phyloP scores from a whole-genome alignment of 805 yeast genomes.

The Ogataea neopini region DNA sequence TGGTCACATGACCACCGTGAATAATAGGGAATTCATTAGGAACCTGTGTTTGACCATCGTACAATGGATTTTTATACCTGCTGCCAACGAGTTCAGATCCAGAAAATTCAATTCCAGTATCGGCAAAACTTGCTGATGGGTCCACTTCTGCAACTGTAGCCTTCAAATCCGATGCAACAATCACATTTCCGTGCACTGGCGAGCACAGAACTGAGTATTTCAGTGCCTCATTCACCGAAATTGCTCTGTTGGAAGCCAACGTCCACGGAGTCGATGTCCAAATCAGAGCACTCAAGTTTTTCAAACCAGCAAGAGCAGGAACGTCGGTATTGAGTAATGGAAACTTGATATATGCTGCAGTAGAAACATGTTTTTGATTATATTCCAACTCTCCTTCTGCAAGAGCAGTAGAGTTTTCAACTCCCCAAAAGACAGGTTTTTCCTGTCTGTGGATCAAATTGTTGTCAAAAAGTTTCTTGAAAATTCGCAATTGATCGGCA shows the following conservation, averaged over 20 bases:
- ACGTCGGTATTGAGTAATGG: slow-evolving; percentile 42
- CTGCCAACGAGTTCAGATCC: slow-evolving; percentile 46
- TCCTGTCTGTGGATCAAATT: slow-evolving; percentile 79
- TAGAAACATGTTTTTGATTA: slow-evolving; percentile 66
- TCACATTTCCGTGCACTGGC: slow-evolving; percentile 41
- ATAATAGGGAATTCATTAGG: slow-evolving; percentile 54
- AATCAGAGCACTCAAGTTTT: slow-evolving; percentile 47
- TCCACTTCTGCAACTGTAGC: slow-evolving; percentile 36
- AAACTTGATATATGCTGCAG: slow-evolving; percentile 68
- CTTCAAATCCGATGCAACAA: slow-evolving; percentile 58
- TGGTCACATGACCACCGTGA: slow-evolving; percentile 80
- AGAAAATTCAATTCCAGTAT: slow-evolving; percentile 32
- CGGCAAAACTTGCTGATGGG: slow-evolving; percentile 30
- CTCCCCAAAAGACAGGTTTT: slow-evolving; percentile 97
- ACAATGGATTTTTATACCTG: slow-evolving; percentile 58
- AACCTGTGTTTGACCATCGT: slow-evolving; percentile 22
- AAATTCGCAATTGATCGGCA: slow-evolving; percentile 68
- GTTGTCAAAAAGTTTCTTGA: slow-evolving; percentile 60
- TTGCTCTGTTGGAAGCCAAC: slow-evolving; percentile 80
- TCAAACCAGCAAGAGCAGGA: slow-evolving; percentile 11
- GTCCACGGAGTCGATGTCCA: slow-evolving; percentile 99
- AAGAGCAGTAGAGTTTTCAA: slow-evolving; percentile 88
- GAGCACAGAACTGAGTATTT: slow-evolving; percentile 53
- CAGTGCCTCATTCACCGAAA: slow-evolving; percentile 63
- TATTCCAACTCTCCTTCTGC: slow-evolving; percentile 97